Base-by-base conservation (phyloP, 2,329 filamentous ascomycete species). In the Aspergillus sp. region DNA sequence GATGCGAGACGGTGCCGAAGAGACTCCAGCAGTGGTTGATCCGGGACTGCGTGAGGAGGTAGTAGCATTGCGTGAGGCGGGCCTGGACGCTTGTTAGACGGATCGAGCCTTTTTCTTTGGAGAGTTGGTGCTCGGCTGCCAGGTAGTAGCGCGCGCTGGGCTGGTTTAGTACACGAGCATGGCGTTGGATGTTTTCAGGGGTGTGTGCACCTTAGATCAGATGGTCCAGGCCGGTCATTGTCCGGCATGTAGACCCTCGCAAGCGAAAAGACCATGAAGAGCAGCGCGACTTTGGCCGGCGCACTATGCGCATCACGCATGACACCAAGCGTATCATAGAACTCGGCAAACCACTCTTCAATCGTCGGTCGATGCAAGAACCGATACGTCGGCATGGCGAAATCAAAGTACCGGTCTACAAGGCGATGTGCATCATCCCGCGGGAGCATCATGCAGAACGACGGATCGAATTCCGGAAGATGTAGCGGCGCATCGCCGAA, bases 1-100 rank as follows among this genome's bases (percentile, higher is more conserved):
- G 62, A 48, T 80, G 78, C 0, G 77, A 72, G 0, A 76, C 72
- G 0, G 77, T 81, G 1, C 81, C 81, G 9, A 82, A 83, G 0
- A 80, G 69, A 45, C 72, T 80, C 80, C 80, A 83, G 64, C 78
- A 80, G 49, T 81, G 79, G 59, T 82, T 82, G 61, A 83, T 73
- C 3, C 81, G 77, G 3, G 81, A 82, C 9, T 77, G 76, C 0
- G 78, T 71, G 1, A 82, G 72, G 0, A 82, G 72, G 50, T 79
- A 82, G 50, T 77, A 80, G 52, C 79, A 81, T 62, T 82, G 80
- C 0, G 70, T 64, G 0, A 82, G 64, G 0, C 78, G 76, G 4
- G 79, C 79, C 64, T 81, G 79, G 0, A 81, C 74, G 34, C 77
- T 79, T 4, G 74, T 74, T 2, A 81, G 66, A 3, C 75, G 71